Conservation (phyloP, 345 rosid species). For the Crucihimalaya himalaica region DNA sequence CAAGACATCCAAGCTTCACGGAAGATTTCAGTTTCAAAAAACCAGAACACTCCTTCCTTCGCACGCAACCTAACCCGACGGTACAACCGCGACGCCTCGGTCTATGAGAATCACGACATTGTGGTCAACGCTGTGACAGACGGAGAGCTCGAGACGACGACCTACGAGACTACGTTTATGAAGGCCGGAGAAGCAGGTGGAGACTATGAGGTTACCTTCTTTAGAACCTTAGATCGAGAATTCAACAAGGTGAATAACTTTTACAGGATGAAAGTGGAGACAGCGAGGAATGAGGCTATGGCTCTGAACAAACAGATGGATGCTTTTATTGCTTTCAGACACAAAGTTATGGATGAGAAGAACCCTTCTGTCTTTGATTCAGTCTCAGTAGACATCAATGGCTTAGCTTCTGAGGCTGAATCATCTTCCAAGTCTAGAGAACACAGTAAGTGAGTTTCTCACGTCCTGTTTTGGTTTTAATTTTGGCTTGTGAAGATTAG, state of each 20-base stretch:
- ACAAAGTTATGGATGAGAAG: conserved; percentile 52
- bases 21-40: conserved; percentile 28
- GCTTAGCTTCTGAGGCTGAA: conserved; percentile 11
- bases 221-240: conserved; percentile 46
- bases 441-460: conserved; percentile 35
- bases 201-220: conserved; percentile 44
- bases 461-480: not conserved
- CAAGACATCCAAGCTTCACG: conserved; percentile 47
- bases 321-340: conserved; percentile 61
- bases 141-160: conserved; percentile 6
- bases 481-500: not conserved
- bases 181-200: conserved; percentile 42
- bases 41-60: conserved; percentile 27
- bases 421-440: conserved; percentile 25
- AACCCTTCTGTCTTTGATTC: conserved; percentile 31
- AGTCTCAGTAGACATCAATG: conserved; percentile 26
- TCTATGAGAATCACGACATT: conserved; percentile 27
- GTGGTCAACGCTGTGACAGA: conserved; percentile 32
- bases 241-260: conserved; percentile 43
- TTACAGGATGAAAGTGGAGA: conserved; percentile 32
- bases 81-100: conserved; percentile 6
- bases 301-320: conserved; percentile 43
- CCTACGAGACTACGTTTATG: conserved; percentile 36
- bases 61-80: conserved; percentile 44
- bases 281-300: conserved; percentile 18